These are phyloP conservation scores for Pulveroboletus sp. DNA, from an alignment of 768 basidiomycete species.

Conservation along the genomic window DNA sequence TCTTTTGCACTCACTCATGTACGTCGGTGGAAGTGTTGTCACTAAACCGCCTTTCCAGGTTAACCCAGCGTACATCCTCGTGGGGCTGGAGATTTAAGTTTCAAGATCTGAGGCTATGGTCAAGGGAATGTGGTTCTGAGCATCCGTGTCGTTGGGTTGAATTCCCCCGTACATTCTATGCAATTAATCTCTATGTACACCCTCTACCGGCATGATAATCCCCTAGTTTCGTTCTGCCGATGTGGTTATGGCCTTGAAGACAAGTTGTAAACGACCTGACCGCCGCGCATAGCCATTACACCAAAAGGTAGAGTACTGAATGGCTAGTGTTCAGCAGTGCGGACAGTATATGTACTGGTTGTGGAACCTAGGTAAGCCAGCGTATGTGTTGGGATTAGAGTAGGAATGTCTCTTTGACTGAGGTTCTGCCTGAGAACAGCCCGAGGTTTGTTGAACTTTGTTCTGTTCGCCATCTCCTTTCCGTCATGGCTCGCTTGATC, in stretches of 20 bases:
- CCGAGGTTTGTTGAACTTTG: no score
- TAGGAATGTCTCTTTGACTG: no score
- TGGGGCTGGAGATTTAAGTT: conserved; percentile 77
- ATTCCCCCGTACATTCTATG: conserved; percentile 6
- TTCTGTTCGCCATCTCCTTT: background rate
- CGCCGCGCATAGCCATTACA: no score
- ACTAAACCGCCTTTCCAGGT: conserved; percentile 76
- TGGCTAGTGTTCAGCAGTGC: no score
- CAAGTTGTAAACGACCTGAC: no score
- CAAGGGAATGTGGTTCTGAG: conserved; percentile 26
- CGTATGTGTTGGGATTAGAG: no score
- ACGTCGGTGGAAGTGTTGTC: conserved; percentile 83
- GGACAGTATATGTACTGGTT: no score
- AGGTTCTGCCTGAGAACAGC: no score
- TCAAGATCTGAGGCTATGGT: conserved; percentile 7
- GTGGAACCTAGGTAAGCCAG: no score
- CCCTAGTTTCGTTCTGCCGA: background rate
- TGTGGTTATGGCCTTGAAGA: no score
- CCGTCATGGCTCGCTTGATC: conserved; percentile 22
- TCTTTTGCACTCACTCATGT: conserved; percentile 86
- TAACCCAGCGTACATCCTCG: conserved; percentile 73
- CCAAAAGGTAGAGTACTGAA: no score
- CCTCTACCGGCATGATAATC: background rate
- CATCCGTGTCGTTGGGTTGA: conserved; percentile 25
- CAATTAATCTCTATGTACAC: conserved; percentile 10